Base-by-base conservation (phyloP, 306 rosid genomes). In the Biancaea sappan region DNA sequence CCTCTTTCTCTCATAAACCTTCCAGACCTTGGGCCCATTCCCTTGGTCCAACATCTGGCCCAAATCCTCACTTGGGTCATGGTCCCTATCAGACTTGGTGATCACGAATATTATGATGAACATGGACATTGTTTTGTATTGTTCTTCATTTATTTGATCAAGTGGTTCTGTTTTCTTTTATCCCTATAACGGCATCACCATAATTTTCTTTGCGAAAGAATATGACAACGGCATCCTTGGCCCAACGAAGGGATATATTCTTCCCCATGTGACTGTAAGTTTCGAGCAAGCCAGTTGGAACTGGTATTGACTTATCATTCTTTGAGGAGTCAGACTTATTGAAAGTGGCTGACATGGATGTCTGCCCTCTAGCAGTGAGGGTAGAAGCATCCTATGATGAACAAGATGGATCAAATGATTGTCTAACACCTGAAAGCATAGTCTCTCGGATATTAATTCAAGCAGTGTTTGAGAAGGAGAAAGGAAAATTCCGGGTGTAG, bases 361-460 rank as follows among this genome's bases (percentile, higher is more conserved):
- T 88, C 57, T 92, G 82, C 77, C 98, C 98, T 46, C 62, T 92
- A 62, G 89, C 89, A 15, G 88, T 92, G 37, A 92, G 88, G 81
- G 96, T 96, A 18, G 98, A 88, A 72, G 84, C 96, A 13, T 80
- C 83, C 63, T 67, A 82, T 8, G 82, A 41, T 46, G 41, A 68
- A 53, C 83, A 79, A 25, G 81, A 87, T 28, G 91, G 60, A 48
- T 79, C 90, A 12, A 85, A 83, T 54, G 91, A 82, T 62, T 68
- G 38, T 81, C 56, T 70, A 16, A 69, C 66, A 29, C 69, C 90
- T 26, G 78, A 74, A 21, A 21, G 48, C 60, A 78, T 72, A 18
- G 90, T 88, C 84, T 86, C 87, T 35, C 98, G 88, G 85, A 88
- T 85, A n/a, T n/a, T n/a, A 68, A 92, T 96, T 58, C 96, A 84